phyloP scores from a whole-genome alignment of 2,329 filamentous ascomycete species.

The Trichoderma sp. region DNA sequence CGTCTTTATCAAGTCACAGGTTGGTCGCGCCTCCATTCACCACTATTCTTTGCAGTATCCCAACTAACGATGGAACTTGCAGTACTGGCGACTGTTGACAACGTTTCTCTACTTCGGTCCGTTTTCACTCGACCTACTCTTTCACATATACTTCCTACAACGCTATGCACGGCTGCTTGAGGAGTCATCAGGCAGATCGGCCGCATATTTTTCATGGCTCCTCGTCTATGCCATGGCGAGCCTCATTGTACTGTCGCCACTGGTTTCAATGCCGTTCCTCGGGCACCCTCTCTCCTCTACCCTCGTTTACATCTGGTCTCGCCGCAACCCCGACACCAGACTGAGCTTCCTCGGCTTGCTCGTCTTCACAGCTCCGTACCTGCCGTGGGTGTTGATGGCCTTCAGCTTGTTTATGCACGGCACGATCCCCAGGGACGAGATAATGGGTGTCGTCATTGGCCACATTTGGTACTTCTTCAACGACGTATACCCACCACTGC shows the following conservation, averaged over 20 bases:
- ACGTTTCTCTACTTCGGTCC: slow-evolving; percentile 98
- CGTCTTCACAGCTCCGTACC: slow-evolving; percentile 88
- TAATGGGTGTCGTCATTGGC: slow-evolving; percentile 90
- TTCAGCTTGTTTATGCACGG: slow-evolving; percentile 92
- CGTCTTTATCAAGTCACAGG: slow-evolving; percentile 89
- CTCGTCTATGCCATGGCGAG: slow-evolving; percentile 79
- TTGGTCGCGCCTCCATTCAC: slow-evolving; percentile 41
- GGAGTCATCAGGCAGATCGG: slow-evolving; percentile 86
- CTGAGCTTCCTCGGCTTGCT: slow-evolving; percentile 85
- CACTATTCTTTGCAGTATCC: background rate
- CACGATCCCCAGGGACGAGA: slow-evolving; percentile 88
- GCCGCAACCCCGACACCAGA: slow-evolving; percentile 86
- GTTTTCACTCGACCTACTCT: slow-evolving; percentile 87
- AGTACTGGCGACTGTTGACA: slow-evolving; percentile 97
- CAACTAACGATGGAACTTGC: slow-evolving; percentile 19
- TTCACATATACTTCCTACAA: slow-evolving; percentile 98
- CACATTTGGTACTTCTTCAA: slow-evolving; percentile 98
- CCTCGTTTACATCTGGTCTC: slow-evolving; percentile 96
- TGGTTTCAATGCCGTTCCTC: slow-evolving; percentile 89
- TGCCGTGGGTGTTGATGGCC: slow-evolving; percentile 92
- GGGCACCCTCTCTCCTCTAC: slow-evolving; percentile 91
- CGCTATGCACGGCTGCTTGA: slow-evolving; percentile 93
- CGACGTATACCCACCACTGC: slow-evolving; percentile 90
- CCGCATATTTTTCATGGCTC: slow-evolving; percentile 93
- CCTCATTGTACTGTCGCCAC: slow-evolving; percentile 76